A percentile compares a stretch with the other conserved stretches of the same genome.
Conservation (phyloP, 106 monocot species). For the Platanthera zijinensis region DNA sequence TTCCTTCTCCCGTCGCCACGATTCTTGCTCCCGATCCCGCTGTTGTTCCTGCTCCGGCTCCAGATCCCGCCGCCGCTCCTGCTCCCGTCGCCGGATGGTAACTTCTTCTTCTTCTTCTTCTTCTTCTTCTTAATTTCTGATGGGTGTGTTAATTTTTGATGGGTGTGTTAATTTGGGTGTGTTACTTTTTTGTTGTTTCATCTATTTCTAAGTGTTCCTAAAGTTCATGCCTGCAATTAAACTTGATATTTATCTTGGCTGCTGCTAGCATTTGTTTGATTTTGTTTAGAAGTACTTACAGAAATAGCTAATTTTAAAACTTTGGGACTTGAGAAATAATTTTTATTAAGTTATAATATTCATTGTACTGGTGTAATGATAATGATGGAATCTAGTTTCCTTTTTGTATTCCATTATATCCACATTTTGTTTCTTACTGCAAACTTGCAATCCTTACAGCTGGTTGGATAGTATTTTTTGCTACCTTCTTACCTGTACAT, state of each 20-base stretch:
- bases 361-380: not conserved
- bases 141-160: too few relatives aligned
- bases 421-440: slow-evolving; percentile 10
- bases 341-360: not conserved
- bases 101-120: too few relatives aligned
- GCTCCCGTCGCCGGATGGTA: too few relatives aligned
- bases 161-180: too few relatives aligned
- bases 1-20: too few relatives aligned
- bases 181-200: too few relatives aligned
- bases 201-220: too few relatives aligned
- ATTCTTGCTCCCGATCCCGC: too few relatives aligned
- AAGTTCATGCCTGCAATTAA: not conserved
- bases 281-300: not conserved
- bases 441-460: slow-evolving; percentile 52
- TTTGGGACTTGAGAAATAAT: not conserved
- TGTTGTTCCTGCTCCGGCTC: too few relatives aligned
- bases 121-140: too few relatives aligned
- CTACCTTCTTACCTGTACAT: slow-evolving; percentile 71
- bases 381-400: not conserved
- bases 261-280: not conserved
- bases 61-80: too few relatives aligned
- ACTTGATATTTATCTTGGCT: not conserved
- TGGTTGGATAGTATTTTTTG: slow-evolving; percentile 83
- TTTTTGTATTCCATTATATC: slow-evolving; percentile 9
- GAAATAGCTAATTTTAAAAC: not conserved